Percentiles rank a stretch among this genome's conserved stretches.
These are phyloP conservation scores for Calophaca sinica DNA, from an alignment of 306 rosid genomes.

Conservation along the genomic window DNA sequence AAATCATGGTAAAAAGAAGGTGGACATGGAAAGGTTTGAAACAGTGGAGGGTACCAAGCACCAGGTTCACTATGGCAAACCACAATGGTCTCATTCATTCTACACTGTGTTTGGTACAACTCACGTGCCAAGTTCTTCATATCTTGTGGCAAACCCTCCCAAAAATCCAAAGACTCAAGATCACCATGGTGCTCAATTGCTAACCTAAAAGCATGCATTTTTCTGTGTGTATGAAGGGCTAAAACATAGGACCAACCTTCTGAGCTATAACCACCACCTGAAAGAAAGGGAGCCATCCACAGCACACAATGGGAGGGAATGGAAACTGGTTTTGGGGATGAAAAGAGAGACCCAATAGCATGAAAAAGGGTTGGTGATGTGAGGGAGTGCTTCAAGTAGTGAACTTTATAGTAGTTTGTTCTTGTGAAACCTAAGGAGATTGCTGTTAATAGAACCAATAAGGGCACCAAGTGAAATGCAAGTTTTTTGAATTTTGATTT, in stretches of 20 bases:
- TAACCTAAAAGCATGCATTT: conserved; percentile 57
- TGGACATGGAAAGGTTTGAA: conserved; percentile 78
- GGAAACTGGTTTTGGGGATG: conserved; percentile 46
- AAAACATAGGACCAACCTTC: conserved; percentile 85
- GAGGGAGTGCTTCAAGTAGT: conserved; percentile 49
- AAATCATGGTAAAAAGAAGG: conserved; percentile 63
- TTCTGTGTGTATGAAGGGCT: conserved; percentile 57
- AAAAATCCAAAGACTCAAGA: conserved; percentile 67
- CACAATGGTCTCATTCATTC: conserved; percentile 72
- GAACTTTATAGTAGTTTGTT: conserved; percentile 55
- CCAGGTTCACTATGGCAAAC: conserved; percentile 91
- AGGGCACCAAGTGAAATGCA: conserved; percentile 47
- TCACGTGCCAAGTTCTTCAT: conserved; percentile 59
- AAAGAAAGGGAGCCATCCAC: conserved; percentile 93
- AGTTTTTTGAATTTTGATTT: conserved; percentile 46
- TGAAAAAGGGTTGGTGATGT: conserved; percentile 45
- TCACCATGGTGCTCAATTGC: conserved; percentile 84
- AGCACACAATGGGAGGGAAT: conserved; percentile 59
- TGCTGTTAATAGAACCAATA: conserved; percentile 64
- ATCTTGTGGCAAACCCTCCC: conserved; percentile 72
- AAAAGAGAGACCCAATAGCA: conserved; percentile 46
- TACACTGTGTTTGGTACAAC: conserved; percentile 62
- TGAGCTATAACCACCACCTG: conserved; percentile 91
- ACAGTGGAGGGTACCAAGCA: conserved; percentile 88
- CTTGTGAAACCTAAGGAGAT: conserved; percentile 56